A percentile compares a stretch with the other conserved stretches of the same genome.
Evolutionary conservation across 2,329 filamentous ascomycete species (phyloP).

Genomic region (Metarhizium guizhouense): DNA sequence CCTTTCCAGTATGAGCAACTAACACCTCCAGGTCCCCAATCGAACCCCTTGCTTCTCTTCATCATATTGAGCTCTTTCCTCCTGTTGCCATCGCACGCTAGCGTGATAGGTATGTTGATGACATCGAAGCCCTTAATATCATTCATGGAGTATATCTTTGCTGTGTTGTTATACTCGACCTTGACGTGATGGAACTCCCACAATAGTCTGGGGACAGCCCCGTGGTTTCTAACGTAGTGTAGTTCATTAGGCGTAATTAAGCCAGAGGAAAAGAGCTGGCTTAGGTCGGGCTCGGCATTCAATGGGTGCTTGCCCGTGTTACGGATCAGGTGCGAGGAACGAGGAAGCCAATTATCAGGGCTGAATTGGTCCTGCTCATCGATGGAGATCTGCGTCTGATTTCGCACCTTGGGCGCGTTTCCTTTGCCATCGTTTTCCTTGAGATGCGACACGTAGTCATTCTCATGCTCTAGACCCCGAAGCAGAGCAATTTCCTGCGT

Average conservation of each 20-base stretch:
- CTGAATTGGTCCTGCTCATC: constrained; percentile 35
- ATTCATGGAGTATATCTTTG: constrained; percentile 29
- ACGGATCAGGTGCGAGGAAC: constrained; percentile 35
- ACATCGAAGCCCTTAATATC: constrained; percentile 31
- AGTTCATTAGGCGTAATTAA: constrained; percentile 41
- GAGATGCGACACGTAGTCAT: constrained; percentile 28
- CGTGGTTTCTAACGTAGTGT: constrained; percentile 45
- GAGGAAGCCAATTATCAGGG: constrained; percentile 45
- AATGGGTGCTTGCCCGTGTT: constrained; percentile 44
- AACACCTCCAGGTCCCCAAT: constrained; percentile 34
- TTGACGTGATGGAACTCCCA: constrained; percentile 41
- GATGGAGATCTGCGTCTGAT: constrained; percentile 12
- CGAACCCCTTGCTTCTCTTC: constrained; percentile 37
- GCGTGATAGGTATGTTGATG: constrained; percentile 37
- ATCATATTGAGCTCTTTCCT: constrained; percentile 44
- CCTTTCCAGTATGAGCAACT: constrained; percentile 44
- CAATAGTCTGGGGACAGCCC: constrained; percentile 36
- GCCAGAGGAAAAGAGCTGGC: constrained; percentile 33
- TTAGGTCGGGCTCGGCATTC: constrained; percentile 37
- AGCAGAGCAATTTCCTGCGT: constrained; percentile 34
- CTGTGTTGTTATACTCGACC: constrained; percentile 27
- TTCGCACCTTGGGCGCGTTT: constrained; percentile 11
- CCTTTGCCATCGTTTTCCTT: constrained; percentile 28
- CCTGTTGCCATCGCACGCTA: constrained; percentile 41
- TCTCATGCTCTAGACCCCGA: constrained; percentile 32